Evolutionary conservation across 768 basidiomycete genomes (phyloP).

Genomic region (Daedaleopsis nitida): DNA sequence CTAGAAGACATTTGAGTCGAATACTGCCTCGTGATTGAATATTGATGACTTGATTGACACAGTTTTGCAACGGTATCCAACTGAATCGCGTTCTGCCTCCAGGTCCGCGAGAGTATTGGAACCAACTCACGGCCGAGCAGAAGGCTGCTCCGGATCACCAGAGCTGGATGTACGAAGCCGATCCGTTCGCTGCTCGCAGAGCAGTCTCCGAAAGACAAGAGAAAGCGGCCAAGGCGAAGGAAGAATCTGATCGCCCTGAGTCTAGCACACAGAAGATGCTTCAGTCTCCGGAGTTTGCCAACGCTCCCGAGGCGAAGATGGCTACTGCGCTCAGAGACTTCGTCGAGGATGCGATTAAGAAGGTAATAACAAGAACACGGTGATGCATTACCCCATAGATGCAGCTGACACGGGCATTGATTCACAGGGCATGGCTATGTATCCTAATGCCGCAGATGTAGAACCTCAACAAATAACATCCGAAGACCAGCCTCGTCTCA

Average conservation of each 20-base stretch:
- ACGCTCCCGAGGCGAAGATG: conserved; percentile 83
- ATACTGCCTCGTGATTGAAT: conserved; percentile 27
- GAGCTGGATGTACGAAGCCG: conserved; percentile 85
- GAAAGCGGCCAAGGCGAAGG: conserved; percentile 48
- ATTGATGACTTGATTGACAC: not conserved
- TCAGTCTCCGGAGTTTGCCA: conserved; percentile 41
- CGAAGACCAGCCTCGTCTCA: conserved; percentile 46
- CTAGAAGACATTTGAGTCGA: conserved; percentile 5
- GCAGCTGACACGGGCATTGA: conserved; percentile 7
- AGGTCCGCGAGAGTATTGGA: conserved; percentile 88
- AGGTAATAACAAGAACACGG: conserved; percentile 44
- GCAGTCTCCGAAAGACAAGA: conserved; percentile 67
- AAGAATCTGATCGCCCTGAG: conserved; percentile 33
- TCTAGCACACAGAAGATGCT: conserved; percentile 12
- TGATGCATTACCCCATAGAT: not conserved
- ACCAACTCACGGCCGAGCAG: conserved; percentile 69
- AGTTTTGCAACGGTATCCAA: conserved; percentile 79
- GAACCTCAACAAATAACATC: conserved; percentile 39
- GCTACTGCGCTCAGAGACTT: conserved; percentile 69
- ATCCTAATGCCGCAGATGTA: conserved; percentile 47
- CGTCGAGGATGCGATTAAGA: conserved; percentile 81
- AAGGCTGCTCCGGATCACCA: conserved; percentile 66
- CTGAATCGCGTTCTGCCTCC: conserved; percentile 79
- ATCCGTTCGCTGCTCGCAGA: conserved; percentile 79
- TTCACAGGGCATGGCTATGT: conserved; percentile 51